Conservation (phyloP, 768 basidiomycete genomes). For the Boletus sp. region DNA sequence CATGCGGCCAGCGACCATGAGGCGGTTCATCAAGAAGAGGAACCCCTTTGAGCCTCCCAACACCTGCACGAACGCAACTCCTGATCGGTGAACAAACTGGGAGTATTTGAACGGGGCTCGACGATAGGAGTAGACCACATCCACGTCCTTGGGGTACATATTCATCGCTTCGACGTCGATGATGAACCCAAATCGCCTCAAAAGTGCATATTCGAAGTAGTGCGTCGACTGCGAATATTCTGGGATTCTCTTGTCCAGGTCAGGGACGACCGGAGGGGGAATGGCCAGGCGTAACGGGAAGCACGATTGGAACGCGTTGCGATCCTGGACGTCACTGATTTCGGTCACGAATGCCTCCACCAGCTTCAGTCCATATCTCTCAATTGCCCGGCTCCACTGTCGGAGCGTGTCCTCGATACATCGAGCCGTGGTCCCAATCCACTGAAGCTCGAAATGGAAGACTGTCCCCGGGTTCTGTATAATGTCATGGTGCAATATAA, state of each 20-base stretch:
- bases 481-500: constrained; percentile 89
- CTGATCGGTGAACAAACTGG: constrained; percentile 90
- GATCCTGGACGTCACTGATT: constrained; percentile 80
- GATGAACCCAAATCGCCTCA: constrained; percentile 78
- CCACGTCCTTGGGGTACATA: constrained; percentile 77
- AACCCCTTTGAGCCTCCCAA: constrained; percentile 78
- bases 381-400: constrained; percentile 78
- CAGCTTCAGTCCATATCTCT: constrained; percentile 85
- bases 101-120: constrained; percentile 74
- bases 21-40: constrained; percentile 84
- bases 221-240: constrained; percentile 63
- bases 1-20: constrained; percentile 72
- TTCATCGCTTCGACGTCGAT: constrained; percentile 77
- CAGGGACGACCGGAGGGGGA: constrained; percentile 67
- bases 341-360: constrained; percentile 93
- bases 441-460: constrained; percentile 96
- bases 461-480: constrained; percentile 93
- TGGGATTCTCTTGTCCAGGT: constrained; percentile 65
- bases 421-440: constrained; percentile 92
- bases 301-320: constrained; percentile 90
- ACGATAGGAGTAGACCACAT: constrained; percentile 89
- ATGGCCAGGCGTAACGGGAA: constrained; percentile 78
- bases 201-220: constrained; percentile 80
- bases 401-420: constrained; percentile 87
- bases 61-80: constrained; percentile 88